These are phyloP conservation scores for Termitomyces sp. DNA, from an alignment of 1,284 basidiomycete genomes.

Conservation along the genomic window DNA sequence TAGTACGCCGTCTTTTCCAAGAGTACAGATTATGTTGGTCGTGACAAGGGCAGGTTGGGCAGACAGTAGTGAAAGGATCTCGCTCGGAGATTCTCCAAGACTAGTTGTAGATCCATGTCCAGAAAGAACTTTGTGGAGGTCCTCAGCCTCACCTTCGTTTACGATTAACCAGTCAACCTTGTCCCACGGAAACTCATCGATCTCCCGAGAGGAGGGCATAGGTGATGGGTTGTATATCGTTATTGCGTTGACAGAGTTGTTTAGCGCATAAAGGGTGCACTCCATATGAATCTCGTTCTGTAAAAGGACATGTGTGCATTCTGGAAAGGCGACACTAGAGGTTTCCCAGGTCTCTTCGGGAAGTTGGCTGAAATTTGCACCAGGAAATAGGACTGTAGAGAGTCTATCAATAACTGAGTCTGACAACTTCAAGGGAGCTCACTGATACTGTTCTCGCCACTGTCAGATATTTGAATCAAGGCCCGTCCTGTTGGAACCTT, in stretches of 20 bases:
- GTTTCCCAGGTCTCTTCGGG: conserved; percentile 24
- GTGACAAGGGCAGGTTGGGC: conserved; percentile 20
- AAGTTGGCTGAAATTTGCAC: conserved; percentile 43
- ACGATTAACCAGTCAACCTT: conserved; percentile 49
- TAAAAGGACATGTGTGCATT: conserved; percentile 42
- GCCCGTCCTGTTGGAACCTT: conserved; percentile 51
- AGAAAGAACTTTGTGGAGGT: conserved; percentile 28
- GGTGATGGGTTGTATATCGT: conserved; percentile 55
- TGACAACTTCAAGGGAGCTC: conserved; percentile 13
- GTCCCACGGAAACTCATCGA: conserved; percentile 43
- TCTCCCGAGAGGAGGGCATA: conserved; percentile 34
- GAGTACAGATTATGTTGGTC: conserved; percentile 51
- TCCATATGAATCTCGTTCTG: conserved; percentile 52
- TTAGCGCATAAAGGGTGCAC: conserved; percentile 34
- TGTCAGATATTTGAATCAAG: conserved; percentile 49
- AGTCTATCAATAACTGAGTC: background rate
- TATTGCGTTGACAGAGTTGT: conserved; percentile 21
- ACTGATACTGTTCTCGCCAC: conserved; percentile 59
- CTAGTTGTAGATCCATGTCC: conserved; percentile 9
- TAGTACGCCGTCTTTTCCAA: conserved; percentile 45
- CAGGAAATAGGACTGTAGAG: conserved; percentile 45
- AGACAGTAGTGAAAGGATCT: conserved; percentile 22
- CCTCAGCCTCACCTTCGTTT: conserved; percentile 45
- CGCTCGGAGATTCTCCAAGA: conserved; percentile 14
- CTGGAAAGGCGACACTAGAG: conserved; percentile 20